phyloP scores from a whole-genome alignment of 495 filamentous ascomycete genomes.

The Tuber umbilicatum region DNA sequence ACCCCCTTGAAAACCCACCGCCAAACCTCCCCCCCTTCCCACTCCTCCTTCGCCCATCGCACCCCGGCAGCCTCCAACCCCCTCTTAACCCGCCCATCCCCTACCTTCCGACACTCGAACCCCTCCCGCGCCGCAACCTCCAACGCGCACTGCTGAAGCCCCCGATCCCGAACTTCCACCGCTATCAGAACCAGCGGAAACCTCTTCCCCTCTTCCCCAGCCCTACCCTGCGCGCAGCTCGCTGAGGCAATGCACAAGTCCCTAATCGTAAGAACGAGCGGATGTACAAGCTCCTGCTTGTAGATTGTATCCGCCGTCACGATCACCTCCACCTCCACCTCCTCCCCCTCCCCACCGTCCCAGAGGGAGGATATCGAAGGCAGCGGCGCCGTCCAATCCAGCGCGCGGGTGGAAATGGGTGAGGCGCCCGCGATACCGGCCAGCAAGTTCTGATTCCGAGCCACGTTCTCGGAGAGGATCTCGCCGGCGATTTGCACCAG shows the following conservation, averaged over 20 bases:
- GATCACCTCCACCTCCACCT: constrained; percentile 20
- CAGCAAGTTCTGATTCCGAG: constrained; percentile 1
- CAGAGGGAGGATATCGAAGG: background rate
- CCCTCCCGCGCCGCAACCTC: constrained; percentile 16
- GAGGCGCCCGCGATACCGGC: background rate
- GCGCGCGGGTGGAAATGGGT: background rate
- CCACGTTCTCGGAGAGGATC: constrained; percentile 15
- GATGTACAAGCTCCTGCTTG: constrained; percentile 11
- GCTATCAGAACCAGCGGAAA: constrained; percentile 30
- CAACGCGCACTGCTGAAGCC: constrained; percentile 17
- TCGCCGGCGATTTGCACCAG: background rate
- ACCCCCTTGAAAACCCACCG: constrained; percentile 33
- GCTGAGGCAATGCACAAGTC: constrained; percentile 18
- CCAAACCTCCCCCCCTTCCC: constrained; percentile 43
- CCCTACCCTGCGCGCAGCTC: background rate
- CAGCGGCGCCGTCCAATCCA: background rate
- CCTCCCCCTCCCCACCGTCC: background rate
- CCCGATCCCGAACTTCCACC: constrained; percentile 32
- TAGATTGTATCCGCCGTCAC: constrained; percentile 40
- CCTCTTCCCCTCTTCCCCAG: background rate
- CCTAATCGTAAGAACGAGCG: constrained; percentile 26
- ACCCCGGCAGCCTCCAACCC: constrained; percentile 40
- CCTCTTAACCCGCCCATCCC: constrained; percentile 44
- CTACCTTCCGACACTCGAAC: constrained; percentile 30
- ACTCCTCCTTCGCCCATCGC: constrained; percentile 42